Conservation (phyloP, 768 basidiomycete species). For the Ramaria sp. region DNA sequence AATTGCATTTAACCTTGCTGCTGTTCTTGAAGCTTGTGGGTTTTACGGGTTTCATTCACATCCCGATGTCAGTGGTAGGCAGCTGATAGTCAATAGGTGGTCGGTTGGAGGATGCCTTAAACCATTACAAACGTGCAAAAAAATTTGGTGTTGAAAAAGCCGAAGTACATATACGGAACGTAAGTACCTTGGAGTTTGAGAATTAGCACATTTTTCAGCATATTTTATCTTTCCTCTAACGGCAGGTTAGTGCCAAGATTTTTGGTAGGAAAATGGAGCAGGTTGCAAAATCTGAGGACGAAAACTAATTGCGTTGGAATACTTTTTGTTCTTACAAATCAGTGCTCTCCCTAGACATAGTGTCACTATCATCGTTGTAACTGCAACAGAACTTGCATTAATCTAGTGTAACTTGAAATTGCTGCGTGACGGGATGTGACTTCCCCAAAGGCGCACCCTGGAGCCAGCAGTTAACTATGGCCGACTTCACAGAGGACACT, state of each 20-base stretch:
- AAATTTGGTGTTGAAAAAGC: constrained; percentile 75
- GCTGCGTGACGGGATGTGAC: background rate
- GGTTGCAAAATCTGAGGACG: background rate
- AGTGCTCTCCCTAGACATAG: background rate
- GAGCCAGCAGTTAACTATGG: background rate
- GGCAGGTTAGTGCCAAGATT: constrained; percentile 73
- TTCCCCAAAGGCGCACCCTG: background rate
- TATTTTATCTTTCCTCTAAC: constrained; percentile 3
- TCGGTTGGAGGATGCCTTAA: constrained; percentile 68
- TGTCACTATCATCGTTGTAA: background rate
- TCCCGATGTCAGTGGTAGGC: background rate
- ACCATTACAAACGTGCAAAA: constrained; percentile 72
- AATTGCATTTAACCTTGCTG: constrained; percentile 85
- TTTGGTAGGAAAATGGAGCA: constrained; percentile 50
- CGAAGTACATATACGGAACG: constrained; percentile 73
- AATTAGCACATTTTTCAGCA: constrained; percentile 13
- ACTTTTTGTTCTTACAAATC: background rate
- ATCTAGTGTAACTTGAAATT: background rate
- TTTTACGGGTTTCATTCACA: constrained; percentile 11
- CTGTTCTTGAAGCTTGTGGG: constrained; percentile 82
- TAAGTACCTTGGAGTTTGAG: constrained; percentile 22
- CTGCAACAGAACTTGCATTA: background rate
- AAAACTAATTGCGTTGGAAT: too few relatives aligned
- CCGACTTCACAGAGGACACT: constrained; percentile 23
- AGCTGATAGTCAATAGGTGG: constrained; percentile 42